Evolutionary conservation across 2,329 filamentous ascomycete genomes (phyloP).

Genomic region (Cercospora sp.): DNA sequence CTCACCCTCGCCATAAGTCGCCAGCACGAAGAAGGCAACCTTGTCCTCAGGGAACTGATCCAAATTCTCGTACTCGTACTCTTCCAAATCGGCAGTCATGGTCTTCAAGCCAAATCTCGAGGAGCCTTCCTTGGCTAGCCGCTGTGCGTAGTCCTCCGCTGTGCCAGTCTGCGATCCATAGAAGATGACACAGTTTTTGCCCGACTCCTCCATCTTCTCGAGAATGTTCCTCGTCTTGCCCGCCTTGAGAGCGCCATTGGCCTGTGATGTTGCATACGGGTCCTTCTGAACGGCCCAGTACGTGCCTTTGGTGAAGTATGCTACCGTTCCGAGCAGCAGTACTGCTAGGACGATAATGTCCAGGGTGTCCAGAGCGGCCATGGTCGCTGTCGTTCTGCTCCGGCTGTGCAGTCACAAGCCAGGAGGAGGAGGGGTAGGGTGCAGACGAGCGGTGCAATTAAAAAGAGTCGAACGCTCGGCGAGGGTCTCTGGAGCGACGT

Average conservation of each 20-base stretch:
- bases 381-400: constrained; percentile 45
- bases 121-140: constrained; percentile 94
- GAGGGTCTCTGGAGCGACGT: constrained; percentile 1
- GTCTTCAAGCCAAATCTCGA: constrained; percentile 95
- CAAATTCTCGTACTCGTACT: constrained; percentile 94
- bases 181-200: constrained; percentile 97
- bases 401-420: constrained; percentile 1
- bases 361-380: constrained; percentile 95
- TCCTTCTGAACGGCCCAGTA: constrained; percentile 89
- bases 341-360: constrained; percentile 87
- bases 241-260: constrained; percentile 68
- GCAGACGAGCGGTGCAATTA: constrained; percentile 9
- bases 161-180: constrained; percentile 98
- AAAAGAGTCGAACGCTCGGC: constrained; percentile 4
- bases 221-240: constrained; percentile 88
- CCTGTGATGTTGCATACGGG: constrained; percentile 76
- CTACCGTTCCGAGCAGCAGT: constrained; percentile 81
- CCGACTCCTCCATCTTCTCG: constrained; percentile 91
- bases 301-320: constrained; percentile 97
- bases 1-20: constrained; percentile 97
- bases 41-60: constrained; percentile 88
- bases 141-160: constrained; percentile 95
- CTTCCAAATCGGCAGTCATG: constrained; percentile 96
- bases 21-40: constrained; percentile 89
- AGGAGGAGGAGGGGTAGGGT: not conserved